Percentiles rank a stretch among this genome's conserved stretches.
Evolutionary conservation across 2,329 filamentous ascomycete species (phyloP).

Genomic region (Pestalotiopsis sp.): DNA sequence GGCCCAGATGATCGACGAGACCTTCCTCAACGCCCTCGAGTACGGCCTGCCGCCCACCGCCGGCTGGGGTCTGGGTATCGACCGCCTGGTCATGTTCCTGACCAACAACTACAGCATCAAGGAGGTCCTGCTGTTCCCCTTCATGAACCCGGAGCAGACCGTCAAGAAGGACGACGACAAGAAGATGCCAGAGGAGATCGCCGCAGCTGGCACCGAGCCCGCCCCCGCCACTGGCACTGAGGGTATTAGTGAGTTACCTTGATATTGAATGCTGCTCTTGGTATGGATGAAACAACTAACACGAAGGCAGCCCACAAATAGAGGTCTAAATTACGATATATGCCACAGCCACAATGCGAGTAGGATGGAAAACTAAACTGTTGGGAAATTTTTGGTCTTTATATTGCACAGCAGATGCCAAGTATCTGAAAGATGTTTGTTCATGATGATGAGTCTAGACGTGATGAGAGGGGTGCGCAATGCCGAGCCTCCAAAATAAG

Average conservation of each 20-base stretch:
- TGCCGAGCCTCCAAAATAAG: background rate
- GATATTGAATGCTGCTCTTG: background rate
- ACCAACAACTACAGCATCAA: constrained; percentile 96
- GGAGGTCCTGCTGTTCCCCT: constrained; percentile 94
- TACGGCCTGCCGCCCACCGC: constrained; percentile 91
- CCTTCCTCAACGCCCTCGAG: constrained; percentile 88
- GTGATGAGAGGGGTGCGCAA: background rate
- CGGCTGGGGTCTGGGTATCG: constrained; percentile 80
- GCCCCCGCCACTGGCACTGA: constrained; percentile 7
- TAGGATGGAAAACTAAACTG: background rate
- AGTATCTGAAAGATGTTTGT: background rate
- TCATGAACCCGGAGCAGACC: constrained; percentile 71
- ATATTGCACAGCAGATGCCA: constrained; percentile 4
- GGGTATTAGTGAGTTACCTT: constrained; percentile 6
- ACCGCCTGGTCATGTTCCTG: constrained; percentile 93
- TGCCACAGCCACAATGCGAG: background rate
- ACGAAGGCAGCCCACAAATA: constrained; percentile 8
- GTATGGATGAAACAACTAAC: background rate
- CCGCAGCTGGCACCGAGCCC: constrained; percentile 7
- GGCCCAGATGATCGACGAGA: constrained; percentile 94
- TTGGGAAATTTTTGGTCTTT: background rate
- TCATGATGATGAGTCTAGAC: constrained; percentile 10
- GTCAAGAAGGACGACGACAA: constrained; percentile 11
- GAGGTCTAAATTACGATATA: background rate
- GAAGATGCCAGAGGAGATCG: constrained; percentile 2